A percentile compares a stretch with the other conserved stretches of the same genome.
These are phyloP conservation scores for Debaryomyces robertsiae DNA, from an alignment of 1,139 yeast genomes.

Conservation along the genomic window DNA sequence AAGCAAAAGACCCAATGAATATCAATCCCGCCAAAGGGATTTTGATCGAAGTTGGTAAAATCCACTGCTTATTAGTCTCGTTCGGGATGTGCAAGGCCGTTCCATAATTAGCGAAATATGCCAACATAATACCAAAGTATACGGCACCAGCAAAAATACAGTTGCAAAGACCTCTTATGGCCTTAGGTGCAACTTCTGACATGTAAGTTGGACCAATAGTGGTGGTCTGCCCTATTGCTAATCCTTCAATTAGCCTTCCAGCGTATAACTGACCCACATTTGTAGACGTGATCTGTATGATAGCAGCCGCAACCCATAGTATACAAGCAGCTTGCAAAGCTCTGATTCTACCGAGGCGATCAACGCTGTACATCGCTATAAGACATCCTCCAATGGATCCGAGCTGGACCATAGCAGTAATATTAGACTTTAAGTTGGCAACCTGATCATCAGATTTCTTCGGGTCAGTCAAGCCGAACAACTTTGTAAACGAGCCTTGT, in stretches of 20 bases:
- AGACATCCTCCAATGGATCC: conserved; percentile 62
- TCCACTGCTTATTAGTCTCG: conserved; percentile 39
- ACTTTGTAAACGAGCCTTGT: conserved; percentile 43
- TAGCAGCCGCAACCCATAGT: conserved; percentile 49
- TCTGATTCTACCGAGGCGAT: conserved; percentile 56
- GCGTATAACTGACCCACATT: conserved; percentile 53
- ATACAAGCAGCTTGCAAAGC: conserved; percentile 49
- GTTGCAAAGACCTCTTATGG: conserved; percentile 53
- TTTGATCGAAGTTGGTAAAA: conserved; percentile 39
- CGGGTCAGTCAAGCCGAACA: conserved; percentile 50
- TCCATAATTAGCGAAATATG: conserved; percentile 52
- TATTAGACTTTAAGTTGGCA: conserved; percentile 55
- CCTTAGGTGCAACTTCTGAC: conserved; percentile 55
- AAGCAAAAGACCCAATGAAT: conserved; percentile 36
- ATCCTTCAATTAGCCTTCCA: conserved; percentile 57
- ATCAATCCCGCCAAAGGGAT: conserved; percentile 46
- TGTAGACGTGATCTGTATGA: conserved; percentile 50
- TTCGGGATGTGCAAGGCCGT: conserved; percentile 36
- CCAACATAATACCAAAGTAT: conserved; percentile 55
- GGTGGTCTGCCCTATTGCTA: conserved; percentile 59
- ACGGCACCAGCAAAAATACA: conserved; percentile 59
- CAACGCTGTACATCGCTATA: conserved; percentile 52
- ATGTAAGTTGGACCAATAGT: conserved; percentile 59
- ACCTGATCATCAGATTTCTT: conserved; percentile 35
- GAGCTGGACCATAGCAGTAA: conserved; percentile 63